phyloP scores from a whole-genome alignment of 345 rosid species.

The Euphorbia peplus region DNA sequence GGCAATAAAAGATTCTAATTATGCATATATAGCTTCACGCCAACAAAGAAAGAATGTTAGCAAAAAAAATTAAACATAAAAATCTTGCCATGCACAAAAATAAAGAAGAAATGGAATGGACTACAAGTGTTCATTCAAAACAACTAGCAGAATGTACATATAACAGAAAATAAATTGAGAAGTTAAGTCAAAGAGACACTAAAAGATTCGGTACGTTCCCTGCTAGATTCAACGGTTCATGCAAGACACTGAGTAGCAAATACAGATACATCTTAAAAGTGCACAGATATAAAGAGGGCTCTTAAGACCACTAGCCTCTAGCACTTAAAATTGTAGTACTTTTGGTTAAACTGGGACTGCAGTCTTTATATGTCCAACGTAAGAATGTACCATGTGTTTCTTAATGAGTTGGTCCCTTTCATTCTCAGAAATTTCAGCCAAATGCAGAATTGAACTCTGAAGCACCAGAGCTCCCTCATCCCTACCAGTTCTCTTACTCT shows the following conservation, averaged over 20 bases:
- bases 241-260: neutral
- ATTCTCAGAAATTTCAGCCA: slow-evolving; percentile 65
- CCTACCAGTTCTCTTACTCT: slow-evolving; percentile 52
- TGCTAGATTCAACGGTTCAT: neutral
- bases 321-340: neutral
- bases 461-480: slow-evolving; percentile 66
- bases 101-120: neutral
- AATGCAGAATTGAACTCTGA: slow-evolving; percentile 56
- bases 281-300: neutral
- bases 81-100: neutral
- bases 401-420: slow-evolving; percentile 86
- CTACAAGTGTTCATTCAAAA: neutral
- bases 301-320: neutral
- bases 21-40: neutral
- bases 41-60: neutral
- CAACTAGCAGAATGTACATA: slow-evolving; percentile 1
- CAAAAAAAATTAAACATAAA: no score
- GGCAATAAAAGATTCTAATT: neutral
- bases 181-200: neutral
- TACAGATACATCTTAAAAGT: neutral
- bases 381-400: slow-evolving; percentile 65
- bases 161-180: neutral
- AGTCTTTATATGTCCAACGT: slow-evolving; percentile 9
- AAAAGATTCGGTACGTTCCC: neutral
- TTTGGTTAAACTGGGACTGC: neutral